Conservation (phyloP, 192 early-diverging fungal species). For the Rhizophagus clarus region DNA sequence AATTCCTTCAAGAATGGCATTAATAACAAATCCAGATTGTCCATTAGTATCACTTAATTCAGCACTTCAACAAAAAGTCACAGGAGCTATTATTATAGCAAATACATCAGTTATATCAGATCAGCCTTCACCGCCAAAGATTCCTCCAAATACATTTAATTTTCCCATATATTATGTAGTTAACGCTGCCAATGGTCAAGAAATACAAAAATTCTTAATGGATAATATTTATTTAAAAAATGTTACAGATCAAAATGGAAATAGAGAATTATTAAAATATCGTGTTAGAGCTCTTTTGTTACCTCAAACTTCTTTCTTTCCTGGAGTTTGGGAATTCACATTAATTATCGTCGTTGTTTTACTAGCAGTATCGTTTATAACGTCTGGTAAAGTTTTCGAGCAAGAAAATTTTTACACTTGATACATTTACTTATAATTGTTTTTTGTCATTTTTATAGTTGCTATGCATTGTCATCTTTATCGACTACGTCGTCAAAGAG, state of each 20-base stretch:
- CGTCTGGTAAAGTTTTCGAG: neutral
- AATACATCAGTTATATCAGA: neutral
- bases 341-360: constrained; percentile 9
- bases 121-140: neutral
- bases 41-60: neutral
- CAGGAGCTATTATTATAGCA: neutral
- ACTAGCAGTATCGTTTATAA: constrained; percentile 5
- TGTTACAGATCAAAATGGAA: neutral
- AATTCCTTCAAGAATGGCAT: neutral
- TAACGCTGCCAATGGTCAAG: neutral
- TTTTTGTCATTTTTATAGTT: neutral
- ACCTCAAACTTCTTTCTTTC: neutral
- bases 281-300: neutral
- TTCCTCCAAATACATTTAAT: neutral
- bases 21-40: neutral
- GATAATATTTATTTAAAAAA: neutral
- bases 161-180: neutral
- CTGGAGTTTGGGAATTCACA: constrained; percentile 12
- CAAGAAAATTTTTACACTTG: too few relatives aligned
- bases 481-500: constrained; percentile 2
- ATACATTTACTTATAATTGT: neutral
- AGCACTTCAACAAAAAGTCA: neutral
- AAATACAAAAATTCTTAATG: neutral
- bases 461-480: constrained; percentile 24
- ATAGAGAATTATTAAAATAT: neutral